Conservation (phyloP, 2,329 filamentous ascomycete species). For the Paraphaeosphaeria minitans region DNA sequence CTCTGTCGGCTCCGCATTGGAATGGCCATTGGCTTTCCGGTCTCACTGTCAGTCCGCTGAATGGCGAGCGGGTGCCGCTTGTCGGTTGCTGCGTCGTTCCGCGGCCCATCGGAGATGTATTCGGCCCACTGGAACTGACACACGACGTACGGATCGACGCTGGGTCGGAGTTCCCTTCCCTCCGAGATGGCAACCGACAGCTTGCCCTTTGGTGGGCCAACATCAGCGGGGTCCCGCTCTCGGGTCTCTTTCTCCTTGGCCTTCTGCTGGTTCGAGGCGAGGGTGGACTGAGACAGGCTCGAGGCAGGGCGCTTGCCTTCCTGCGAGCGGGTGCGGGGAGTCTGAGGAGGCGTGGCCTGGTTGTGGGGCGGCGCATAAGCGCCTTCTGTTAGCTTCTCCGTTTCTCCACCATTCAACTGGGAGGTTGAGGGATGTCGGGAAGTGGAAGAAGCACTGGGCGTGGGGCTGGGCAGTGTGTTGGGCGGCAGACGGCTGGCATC, state of each 20-base stretch:
- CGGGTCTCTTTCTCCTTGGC: slow-evolving; percentile 44
- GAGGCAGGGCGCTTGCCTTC: slow-evolving; percentile 53
- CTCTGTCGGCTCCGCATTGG: slow-evolving; percentile 97
- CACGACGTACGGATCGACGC: slow-evolving; percentile 90
- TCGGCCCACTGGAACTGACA: slow-evolving; percentile 97
- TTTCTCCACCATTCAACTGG: slow-evolving; percentile 66
- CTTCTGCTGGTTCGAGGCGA: slow-evolving; percentile 44
- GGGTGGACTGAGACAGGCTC: slow-evolving; percentile 58
- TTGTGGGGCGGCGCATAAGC: slow-evolving; percentile 61
- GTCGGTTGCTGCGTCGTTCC: slow-evolving; percentile 59
- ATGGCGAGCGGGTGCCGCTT: slow-evolving; percentile 52
- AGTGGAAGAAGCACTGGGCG: slow-evolving; percentile 53
- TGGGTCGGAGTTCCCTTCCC: slow-evolving; percentile 78
- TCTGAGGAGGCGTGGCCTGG: slow-evolving; percentile 93
- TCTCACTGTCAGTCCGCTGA: slow-evolving; percentile 76
- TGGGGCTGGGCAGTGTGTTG: slow-evolving; percentile 59
- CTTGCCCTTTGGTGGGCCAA: slow-evolving; percentile 80
- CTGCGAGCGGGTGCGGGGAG: slow-evolving; percentile 82
- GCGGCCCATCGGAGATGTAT: slow-evolving; percentile 87
- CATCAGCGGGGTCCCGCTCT: slow-evolving; percentile 62
- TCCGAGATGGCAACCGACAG: slow-evolving; percentile 87
- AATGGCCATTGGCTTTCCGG: slow-evolving; percentile 86
- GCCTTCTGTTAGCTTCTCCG: slow-evolving; percentile 89
- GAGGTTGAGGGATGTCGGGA: slow-evolving; percentile 58
- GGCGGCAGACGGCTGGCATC: slow-evolving; percentile 49